Base-by-base conservation (phyloP, 148 eudicot species). In the Fagopyrum tataricum region DNA sequence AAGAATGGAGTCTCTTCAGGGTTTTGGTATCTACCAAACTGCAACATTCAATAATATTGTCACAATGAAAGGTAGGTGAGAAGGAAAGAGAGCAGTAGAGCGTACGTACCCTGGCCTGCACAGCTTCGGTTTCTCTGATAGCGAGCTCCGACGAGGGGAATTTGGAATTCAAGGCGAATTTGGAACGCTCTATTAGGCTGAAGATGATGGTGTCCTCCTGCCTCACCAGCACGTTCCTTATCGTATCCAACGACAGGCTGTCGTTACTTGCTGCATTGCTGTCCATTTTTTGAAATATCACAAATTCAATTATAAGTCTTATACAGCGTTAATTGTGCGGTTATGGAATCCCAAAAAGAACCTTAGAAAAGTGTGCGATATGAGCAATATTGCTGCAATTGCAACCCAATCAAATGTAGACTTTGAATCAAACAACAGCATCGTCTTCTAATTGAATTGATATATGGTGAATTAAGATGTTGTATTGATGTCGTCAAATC, bases 1-100 rank as follows among this genome's bases (percentile, higher is more conserved):
- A 91, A 90, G 78, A 95, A 91, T 2, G 98, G 91, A 72, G 83
- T 82, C 80, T 91, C 98, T 61, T 90, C 97, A 21, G 91, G 96
- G 74, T 83, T 90, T 68, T 75, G 79, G 74, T 91, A 95, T 86
- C 97, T 84, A 0, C 98, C 98, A 77, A 75, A 85, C 97, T 94
- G 84, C 20, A 81, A 74, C 58, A 58, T 40, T 31, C 37, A 31
- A 31, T 31, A 31, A 31, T 31, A 31, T 3, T 31, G 37, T 31
- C 2, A 31, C 37, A 31, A 46, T 11, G 2, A 46, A 46, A 44
- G 13, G 2, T 8, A 0, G 13, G 12, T 8, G 18, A 70, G 2
- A 70, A 44, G n/a, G 17, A 46, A n/a, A 4, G 7, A 31, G 6
- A 44, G 8, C 0, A 10, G 14, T 55, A 0, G 13, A 2, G n/a